phyloP scores from a whole-genome alignment of 352 stramenopile genomes.

The Globisporangium ultimum region DNA sequence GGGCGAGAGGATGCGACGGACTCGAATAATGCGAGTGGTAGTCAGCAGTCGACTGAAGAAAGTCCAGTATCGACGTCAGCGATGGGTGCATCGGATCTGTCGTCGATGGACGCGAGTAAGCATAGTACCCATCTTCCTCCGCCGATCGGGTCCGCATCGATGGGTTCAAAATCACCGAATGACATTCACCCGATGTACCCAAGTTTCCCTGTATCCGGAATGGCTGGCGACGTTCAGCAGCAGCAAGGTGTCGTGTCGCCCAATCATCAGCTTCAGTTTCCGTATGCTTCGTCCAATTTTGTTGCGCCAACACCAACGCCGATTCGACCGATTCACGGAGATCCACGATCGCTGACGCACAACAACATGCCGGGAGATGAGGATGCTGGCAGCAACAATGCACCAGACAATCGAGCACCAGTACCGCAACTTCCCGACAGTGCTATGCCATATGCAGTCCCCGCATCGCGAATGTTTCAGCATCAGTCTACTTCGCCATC shows the following conservation, averaged over 20 bases:
- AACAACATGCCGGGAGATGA: background rate
- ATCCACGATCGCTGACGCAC: slow-evolving; percentile 44
- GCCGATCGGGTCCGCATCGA: too few species aligned
- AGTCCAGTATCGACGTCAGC: too few species aligned
- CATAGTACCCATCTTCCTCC: too few species aligned
- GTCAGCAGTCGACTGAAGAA: too few species aligned
- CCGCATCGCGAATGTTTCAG: slow-evolving; percentile 57
- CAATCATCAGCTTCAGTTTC: slow-evolving; percentile 37
- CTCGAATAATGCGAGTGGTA: too few species aligned
- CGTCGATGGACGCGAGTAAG: too few species aligned
- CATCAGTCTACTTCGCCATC: slow-evolving; percentile 51
- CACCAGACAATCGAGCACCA: background rate
- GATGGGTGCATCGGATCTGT: too few species aligned
- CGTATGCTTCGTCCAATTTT: slow-evolving; percentile 62
- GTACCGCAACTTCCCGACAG: background rate
- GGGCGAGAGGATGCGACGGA: too few species aligned
- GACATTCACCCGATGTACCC: slow-evolving; percentile 16
- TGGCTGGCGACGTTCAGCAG: slow-evolving; percentile 2
- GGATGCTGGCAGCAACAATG: background rate
- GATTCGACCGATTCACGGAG: slow-evolving; percentile 66
- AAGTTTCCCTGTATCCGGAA: slow-evolving; percentile 8
- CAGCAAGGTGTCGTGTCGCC: slow-evolving; percentile 5
- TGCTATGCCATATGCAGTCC: slow-evolving; percentile 20
- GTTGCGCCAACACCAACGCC: slow-evolving; percentile 63
- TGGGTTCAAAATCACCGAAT: slow-evolving; percentile 1